phyloP scores from a whole-genome alignment of 1,139 yeast species.

The Kazachstania sp. region DNA sequence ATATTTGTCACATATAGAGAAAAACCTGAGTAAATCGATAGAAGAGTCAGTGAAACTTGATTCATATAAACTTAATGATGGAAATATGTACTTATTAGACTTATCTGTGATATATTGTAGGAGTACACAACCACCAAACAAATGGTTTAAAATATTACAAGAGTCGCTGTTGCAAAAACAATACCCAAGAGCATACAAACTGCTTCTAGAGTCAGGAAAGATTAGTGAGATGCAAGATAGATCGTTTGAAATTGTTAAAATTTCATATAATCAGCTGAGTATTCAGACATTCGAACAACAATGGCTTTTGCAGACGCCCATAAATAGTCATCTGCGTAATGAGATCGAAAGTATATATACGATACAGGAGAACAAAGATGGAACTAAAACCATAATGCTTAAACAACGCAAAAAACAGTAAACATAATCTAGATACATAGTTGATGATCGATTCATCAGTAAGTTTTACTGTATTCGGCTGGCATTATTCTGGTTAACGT shows the following conservation, averaged over 20 bases:
- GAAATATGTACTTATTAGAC: neutral
- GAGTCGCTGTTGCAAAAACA: neutral
- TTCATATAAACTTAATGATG: neutral
- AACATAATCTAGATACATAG: too few species aligned
- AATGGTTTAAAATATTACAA: conserved; percentile 12
- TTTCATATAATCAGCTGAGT: conserved; percentile 13
- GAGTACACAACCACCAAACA: neutral
- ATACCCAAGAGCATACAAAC: conserved; percentile 4
- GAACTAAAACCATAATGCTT: conserved; percentile 5
- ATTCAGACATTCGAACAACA: conserved; percentile 5
- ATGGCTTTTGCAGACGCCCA: conserved; percentile 8
- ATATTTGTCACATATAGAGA: conserved; percentile 9
- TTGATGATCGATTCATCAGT: too few species aligned
- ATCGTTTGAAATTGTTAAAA: conserved; percentile 4
- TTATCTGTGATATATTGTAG: conserved; percentile 1
- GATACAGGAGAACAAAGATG: neutral
- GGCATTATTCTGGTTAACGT: neutral
- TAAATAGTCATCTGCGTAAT: neutral
- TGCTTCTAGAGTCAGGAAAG: conserved; percentile 9
- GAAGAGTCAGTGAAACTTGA: neutral
- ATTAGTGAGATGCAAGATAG: conserved; percentile 7
- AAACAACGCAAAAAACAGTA: conserved; percentile 4
- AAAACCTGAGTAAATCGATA: neutral
- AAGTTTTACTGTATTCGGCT: too few species aligned
- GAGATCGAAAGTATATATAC: neutral